These are phyloP conservation scores for Suillus cothurnatus DNA, from an alignment of 768 basidiomycete genomes.

Conservation along the genomic window DNA sequence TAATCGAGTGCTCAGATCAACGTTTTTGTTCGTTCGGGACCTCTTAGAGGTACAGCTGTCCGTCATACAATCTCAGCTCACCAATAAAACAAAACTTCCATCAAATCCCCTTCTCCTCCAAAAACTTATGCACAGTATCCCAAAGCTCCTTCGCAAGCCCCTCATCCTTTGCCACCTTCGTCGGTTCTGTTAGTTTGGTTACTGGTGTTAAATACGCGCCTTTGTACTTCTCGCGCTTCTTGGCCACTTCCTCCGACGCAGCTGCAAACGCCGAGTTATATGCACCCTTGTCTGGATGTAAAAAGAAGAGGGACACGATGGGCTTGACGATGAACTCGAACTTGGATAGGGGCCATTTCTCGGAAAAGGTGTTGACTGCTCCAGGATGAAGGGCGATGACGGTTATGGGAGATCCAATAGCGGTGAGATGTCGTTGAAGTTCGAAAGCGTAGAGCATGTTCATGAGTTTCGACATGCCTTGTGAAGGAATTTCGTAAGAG, in stretches of 20 bases:
- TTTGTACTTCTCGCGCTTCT: constrained; percentile 25
- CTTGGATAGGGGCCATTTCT: background rate
- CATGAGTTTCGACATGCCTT: constrained; percentile 56
- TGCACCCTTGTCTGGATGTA: constrained; percentile 26
- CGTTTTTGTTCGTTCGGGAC: background rate
- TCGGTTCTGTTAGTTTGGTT: constrained; percentile 17
- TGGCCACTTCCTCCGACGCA: constrained; percentile 24
- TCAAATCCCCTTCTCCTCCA: constrained; percentile 26
- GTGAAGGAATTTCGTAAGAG: background rate
- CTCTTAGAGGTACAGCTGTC: background rate
- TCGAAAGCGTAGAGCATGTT: constrained; percentile 50
- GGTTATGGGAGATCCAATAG: constrained; percentile 29
- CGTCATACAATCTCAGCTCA: background rate
- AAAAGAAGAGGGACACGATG: constrained; percentile 21
- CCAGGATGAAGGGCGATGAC: constrained; percentile 35
- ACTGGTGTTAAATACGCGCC: constrained; percentile 34
- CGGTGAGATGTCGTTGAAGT: constrained; percentile 50
- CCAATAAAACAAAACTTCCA: background rate
- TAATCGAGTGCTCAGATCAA: no score
- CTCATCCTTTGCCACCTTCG: constrained; percentile 19
- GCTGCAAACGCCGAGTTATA: constrained; percentile 33
- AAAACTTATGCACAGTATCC: constrained; percentile 27
- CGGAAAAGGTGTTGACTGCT: constrained; percentile 25
- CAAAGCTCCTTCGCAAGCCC: constrained; percentile 32
- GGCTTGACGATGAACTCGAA: constrained; percentile 22